Evolutionary conservation across 2,329 filamentous ascomycete genomes (phyloP).

Genomic region (Parastagonospora nodorum): DNA sequence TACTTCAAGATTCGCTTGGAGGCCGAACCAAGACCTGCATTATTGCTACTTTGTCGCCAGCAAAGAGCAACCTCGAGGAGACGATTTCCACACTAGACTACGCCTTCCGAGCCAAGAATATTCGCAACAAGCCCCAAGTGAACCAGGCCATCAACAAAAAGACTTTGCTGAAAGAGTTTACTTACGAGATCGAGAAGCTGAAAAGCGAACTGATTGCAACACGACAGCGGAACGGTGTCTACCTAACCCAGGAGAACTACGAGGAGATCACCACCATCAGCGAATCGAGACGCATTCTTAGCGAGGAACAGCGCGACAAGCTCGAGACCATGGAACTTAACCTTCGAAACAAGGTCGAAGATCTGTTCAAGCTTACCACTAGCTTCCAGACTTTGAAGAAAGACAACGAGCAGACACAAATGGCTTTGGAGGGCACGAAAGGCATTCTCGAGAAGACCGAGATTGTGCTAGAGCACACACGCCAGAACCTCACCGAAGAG

Average conservation of each 20-base stretch:
- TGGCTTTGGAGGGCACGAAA: constrained; percentile 77
- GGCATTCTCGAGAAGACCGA: constrained; percentile 86
- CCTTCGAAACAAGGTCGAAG: constrained; percentile 89
- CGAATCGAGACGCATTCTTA: constrained; percentile 87
- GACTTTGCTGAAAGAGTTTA: constrained; percentile 87
- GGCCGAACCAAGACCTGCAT: constrained; percentile 98
- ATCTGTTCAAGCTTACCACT: constrained; percentile 83
- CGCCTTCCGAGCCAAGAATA: constrained; percentile 97
- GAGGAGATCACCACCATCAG: constrained; percentile 91
- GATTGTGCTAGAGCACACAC: constrained; percentile 77
- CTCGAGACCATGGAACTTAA: constrained; percentile 92
- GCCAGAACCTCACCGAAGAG: constrained; percentile 78
- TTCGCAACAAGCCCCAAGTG: constrained; percentile 94
- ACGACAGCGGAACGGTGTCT: constrained; percentile 91
- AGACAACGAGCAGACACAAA: constrained; percentile 79
- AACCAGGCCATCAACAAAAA: constrained; percentile 94
- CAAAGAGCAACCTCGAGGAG: constrained; percentile 93
- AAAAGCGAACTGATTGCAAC: constrained; percentile 94
- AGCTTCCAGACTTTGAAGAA: constrained; percentile 88
- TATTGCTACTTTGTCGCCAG: constrained; percentile 93
- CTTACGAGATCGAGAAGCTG: constrained; percentile 88
- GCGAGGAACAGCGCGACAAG: constrained; percentile 89
- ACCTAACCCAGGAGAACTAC: constrained; percentile 84
- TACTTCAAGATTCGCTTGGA: constrained; percentile 95
- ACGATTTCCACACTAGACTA: constrained; percentile 98